Evolutionary conservation across 2,329 filamentous ascomycete species (phyloP).

Genomic region (Hypoxylon sp.): DNA sequence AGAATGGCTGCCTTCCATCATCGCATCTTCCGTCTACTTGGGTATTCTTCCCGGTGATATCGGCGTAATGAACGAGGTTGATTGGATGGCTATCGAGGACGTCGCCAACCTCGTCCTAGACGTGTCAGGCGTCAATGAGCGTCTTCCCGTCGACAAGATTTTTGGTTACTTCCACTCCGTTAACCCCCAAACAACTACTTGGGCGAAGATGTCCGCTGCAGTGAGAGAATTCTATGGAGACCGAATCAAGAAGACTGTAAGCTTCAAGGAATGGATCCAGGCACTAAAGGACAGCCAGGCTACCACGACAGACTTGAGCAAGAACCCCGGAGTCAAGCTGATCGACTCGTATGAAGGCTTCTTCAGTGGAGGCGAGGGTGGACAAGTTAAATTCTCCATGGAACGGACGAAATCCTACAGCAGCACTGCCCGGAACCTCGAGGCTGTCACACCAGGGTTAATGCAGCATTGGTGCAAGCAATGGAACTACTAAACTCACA

Average conservation of each 20-base stretch:
- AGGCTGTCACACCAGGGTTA: slow-evolving; percentile 60
- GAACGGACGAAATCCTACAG: slow-evolving; percentile 59
- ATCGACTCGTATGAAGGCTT: slow-evolving; percentile 63
- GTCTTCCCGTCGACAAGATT: slow-evolving; percentile 19
- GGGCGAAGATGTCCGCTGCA: slow-evolving; percentile 58
- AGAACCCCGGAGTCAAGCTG: slow-evolving; percentile 67
- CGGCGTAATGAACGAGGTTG: slow-evolving; percentile 60
- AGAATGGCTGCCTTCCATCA: slow-evolving; percentile 69
- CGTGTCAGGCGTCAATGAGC: slow-evolving; percentile 55
- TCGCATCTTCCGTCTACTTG: slow-evolving; percentile 64
- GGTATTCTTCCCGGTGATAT: slow-evolving; percentile 63
- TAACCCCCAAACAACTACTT: slow-evolving; percentile 61
- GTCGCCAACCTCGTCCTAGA: slow-evolving; percentile 64
- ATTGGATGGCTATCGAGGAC: slow-evolving; percentile 69
- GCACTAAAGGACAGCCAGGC: slow-evolving; percentile 59
- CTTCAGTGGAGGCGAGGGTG: slow-evolving; percentile 40
- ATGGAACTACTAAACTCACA: slow-evolving; percentile 55
- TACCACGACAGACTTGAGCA: slow-evolving; percentile 56
- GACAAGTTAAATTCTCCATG: slow-evolving; percentile 59
- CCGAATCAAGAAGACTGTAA: slow-evolving; percentile 58
- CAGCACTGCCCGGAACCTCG: slow-evolving; percentile 58
- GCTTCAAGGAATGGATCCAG: slow-evolving; percentile 62
- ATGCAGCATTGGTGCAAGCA: slow-evolving; percentile 65
- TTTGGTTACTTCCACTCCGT: slow-evolving; percentile 64
- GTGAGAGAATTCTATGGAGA: slow-evolving; percentile 60